Evolutionary conservation across 1,139 yeast genomes (phyloP).

Genomic region (Pichia sp.): DNA sequence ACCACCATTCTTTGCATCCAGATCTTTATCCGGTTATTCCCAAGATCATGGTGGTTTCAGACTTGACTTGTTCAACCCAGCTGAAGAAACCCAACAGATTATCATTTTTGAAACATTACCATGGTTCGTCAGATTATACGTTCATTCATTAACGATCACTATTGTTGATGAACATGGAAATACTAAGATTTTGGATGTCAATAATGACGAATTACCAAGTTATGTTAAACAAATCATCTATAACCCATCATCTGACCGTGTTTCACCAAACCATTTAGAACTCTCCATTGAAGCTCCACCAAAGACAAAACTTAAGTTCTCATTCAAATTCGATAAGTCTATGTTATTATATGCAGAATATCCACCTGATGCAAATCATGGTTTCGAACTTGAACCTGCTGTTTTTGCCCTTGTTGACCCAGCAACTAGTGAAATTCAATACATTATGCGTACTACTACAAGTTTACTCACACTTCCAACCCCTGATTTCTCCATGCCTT

Average conservation of each 20-base stretch:
- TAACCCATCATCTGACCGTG: conserved; percentile 76
- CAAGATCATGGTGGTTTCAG: conserved; percentile 91
- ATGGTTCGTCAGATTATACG: conserved; percentile 86
- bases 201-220: conserved; percentile 32
- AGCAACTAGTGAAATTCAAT: conserved; percentile 37
- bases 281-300: conserved; percentile 65
- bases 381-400: conserved; percentile 92
- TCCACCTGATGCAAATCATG: conserved; percentile 99
- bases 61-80: conserved; percentile 69
- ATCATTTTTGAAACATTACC: conserved; percentile 83
- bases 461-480: conserved; percentile 85
- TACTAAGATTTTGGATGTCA: conserved; percentile 19
- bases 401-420: conserved; percentile 52
- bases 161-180: conserved; percentile 18
- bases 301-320: conserved; percentile 55
- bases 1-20: conserved; percentile 74
- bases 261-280: conserved; percentile 83
- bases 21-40: conserved; percentile 90
- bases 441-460: conserved; percentile 79
- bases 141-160: conserved; percentile 58
- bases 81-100: conserved; percentile 45
- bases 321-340: conserved; percentile 85
- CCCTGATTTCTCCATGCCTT: conserved; percentile 99
- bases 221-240: conserved; percentile 57
- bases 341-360: conserved; percentile 84